phyloP scores from a whole-genome alignment of 2,329 filamentous ascomycete species.

The Cryphonectria carpinicola region DNA sequence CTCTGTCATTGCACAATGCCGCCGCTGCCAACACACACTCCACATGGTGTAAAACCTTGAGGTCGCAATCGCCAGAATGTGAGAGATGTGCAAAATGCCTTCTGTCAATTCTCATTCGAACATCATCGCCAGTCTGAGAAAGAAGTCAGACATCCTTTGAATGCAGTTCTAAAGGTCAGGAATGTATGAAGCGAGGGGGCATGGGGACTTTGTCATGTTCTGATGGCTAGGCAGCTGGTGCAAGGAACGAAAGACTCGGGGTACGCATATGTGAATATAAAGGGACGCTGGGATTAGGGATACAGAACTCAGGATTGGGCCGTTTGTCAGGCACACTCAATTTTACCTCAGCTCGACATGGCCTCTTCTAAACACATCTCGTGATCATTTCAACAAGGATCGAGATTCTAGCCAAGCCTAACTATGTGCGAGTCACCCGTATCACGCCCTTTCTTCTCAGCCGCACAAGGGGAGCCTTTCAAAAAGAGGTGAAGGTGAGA shows the following conservation, averaged over 20 bases:
- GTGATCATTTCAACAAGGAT: background rate
- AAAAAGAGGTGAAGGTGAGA: background rate
- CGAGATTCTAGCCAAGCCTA: background rate
- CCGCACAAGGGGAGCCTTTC: background rate
- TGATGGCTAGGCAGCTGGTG: too few species aligned
- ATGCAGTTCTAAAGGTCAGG: background rate
- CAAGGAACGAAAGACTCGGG: too few species aligned
- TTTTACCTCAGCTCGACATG: too few species aligned
- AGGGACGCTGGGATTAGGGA: too few species aligned
- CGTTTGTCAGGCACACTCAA: too few species aligned
- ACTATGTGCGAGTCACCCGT: background rate
- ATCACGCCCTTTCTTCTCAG: background rate
- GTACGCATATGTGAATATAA: too few species aligned
- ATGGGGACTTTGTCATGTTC: background rate
- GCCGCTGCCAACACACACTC: background rate
- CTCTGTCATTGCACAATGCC: background rate
- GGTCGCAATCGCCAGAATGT: background rate
- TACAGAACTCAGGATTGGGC: too few species aligned
- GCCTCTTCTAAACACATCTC: too few species aligned
- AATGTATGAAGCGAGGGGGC: background rate
- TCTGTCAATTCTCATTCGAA: background rate
- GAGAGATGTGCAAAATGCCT: background rate
- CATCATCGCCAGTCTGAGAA: background rate
- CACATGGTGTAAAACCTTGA: background rate
- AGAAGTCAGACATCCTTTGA: background rate